Base-by-base conservation (phyloP, 2,329 filamentous ascomycete genomes). In the Cephalotrichum gorgonifer region DNA sequence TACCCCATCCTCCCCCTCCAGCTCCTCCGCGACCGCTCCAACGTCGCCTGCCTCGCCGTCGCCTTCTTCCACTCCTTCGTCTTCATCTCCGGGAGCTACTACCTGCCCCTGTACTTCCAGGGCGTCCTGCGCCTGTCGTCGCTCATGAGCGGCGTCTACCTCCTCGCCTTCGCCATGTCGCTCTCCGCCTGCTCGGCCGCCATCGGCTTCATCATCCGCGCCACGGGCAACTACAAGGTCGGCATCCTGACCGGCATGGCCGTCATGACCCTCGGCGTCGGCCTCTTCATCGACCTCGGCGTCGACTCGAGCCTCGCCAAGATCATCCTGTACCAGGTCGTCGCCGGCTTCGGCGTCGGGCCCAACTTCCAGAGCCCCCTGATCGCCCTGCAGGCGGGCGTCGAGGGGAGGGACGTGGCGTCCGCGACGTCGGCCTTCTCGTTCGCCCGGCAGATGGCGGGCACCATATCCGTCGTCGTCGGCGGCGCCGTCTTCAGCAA, bases 21-120 rank as follows among this genome's bases (percentile, higher is more conserved):
- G 11, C 41, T 43, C 54, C 93, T 95, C 68, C 71, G 70, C 30
- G 73, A 77, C 42, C 65, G 71, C 31, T 83, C 79, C 27, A 89
- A 86, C 61, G 59, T 85, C 27, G 80, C 84, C 8, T 72, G 79
- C 3, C 78, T 89, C 14, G 64, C 68, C 3, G 71, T 85, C 41
- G 83, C 81, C 55, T 88, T 88, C 66, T 74, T 78, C 53, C 87
- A 95, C 62, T 83, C 83, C 42, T 77, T 83, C 55, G 80, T 85
- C 54, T 91, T 91, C 70, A 88, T 91, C 58, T 78, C 83, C 1
- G 80, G 78, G 27, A 80, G 78, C 53, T 94, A 91, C 71, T 94
- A 86, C 67, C 72, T 94, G 4, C 88, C 88, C 0, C 74, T 95
- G 2, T 95, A 94, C 70, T 91, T 89, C 66, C 88, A 94, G 65